These are phyloP conservation scores for Trichoderma cornu-damae DNA, from an alignment of 2,329 filamentous ascomycete genomes.

Conservation along the genomic window DNA sequence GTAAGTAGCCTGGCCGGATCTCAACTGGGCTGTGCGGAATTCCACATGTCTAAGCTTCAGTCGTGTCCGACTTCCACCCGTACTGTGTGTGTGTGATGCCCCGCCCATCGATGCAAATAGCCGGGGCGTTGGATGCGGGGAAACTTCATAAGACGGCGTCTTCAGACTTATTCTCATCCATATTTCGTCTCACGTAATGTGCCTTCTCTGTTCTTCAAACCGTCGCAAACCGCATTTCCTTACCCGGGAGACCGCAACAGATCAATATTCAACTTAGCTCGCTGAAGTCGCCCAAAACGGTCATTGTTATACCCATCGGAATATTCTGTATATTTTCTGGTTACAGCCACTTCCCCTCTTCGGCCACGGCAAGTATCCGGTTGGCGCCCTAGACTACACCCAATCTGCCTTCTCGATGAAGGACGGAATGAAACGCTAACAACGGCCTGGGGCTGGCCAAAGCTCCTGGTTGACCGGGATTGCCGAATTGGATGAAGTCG, in stretches of 20 bases:
- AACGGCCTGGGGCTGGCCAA: background rate
- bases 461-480: background rate
- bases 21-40: background rate
- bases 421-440: background rate
- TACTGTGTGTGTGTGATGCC: background rate
- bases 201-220: background rate
- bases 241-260: background rate
- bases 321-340: background rate
- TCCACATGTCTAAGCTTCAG: background rate
- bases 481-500: background rate
- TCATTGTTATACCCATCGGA: background rate
- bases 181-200: background rate
- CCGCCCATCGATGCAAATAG: background rate
- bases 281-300: background rate
- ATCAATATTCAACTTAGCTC: background rate
- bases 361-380: background rate
- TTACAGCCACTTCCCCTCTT: background rate
- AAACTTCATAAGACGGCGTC: background rate
- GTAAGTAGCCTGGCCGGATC: background rate
- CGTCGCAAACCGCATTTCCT: background rate
- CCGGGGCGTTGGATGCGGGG: background rate
- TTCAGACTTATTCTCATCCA: background rate
- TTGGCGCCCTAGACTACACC: background rate
- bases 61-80: background rate
- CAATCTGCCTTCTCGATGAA: too few relatives aligned